Evolutionary conservation across 164 flowering plant species (phyloP).

Genomic region (Aristolochia californica): DNA sequence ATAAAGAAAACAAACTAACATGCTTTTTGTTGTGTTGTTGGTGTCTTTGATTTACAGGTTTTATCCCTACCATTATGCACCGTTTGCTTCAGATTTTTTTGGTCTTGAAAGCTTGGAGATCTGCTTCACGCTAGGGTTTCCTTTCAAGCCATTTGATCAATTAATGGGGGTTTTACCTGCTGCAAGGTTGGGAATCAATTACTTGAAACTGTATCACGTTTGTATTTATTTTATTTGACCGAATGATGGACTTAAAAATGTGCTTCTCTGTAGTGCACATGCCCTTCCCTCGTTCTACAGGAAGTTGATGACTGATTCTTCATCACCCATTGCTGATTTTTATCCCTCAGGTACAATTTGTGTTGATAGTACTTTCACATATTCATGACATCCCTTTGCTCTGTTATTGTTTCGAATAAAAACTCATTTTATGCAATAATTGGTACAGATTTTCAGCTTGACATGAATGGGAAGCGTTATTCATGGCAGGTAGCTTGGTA

Average conservation of each 20-base stretch:
- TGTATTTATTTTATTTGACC: too few species aligned
- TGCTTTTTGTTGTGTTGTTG: not conserved
- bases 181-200: slow-evolving; percentile 33
- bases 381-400: not conserved
- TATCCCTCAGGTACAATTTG: slow-evolving; percentile 41
- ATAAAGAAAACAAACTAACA: not conserved
- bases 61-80: slow-evolving; percentile 66
- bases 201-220: too few species aligned
- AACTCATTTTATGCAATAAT: slow-evolving; percentile 1
- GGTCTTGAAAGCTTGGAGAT: slow-evolving; percentile 31
- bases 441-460: slow-evolving; percentile 48
- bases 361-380: not conserved
- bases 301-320: slow-evolving; percentile 41
- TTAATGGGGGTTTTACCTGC: slow-evolving; percentile 54
- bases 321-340: slow-evolving; percentile 45
- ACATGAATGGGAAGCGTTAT: slow-evolving; percentile 41
- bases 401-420: not conserved
- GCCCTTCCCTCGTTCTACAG: slow-evolving; percentile 47
- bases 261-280: slow-evolving; percentile 34
- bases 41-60: slow-evolving; percentile 27
- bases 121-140: slow-evolving; percentile 36
- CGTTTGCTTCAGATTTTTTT: slow-evolving; percentile 55
- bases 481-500: slow-evolving; percentile 43
- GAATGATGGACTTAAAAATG: not conserved
- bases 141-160: slow-evolving; percentile 59